Base-by-base conservation (phyloP, 306 rosid genomes). In the Gillenia trifoliata region DNA sequence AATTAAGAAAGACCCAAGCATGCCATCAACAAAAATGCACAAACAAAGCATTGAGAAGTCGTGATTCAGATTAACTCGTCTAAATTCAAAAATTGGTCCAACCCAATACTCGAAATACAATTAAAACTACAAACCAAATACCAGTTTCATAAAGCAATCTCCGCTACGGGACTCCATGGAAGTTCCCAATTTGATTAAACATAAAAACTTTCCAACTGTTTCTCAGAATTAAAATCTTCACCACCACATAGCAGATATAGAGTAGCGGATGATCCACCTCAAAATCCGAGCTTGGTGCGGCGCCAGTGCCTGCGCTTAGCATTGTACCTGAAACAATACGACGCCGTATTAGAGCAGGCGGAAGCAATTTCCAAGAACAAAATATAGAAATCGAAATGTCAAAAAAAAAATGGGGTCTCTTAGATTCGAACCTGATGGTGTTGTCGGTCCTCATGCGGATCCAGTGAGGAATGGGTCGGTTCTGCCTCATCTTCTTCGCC, bases 221-320 rank as follows among this genome's bases (percentile, higher is more conserved):
- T 19, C 45, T 5, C 16, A 28, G 3, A 45, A 61, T 57, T 56
- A 55, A 70, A 74, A 49, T 11, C 63, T 63, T 50, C 11, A 60
- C 23, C 50, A 62, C 10, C 66, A 71, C 9, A 11, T 28, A 12
- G 38, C 13, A 22, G 28, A 20, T 28, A 33, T 31, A 25, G 47
- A 56, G 60, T n/a, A 68, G 71, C 33, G 11, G 11, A 19, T 19
- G 76, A 52, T 76, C 77, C 86, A 83, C 71, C 91, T 85, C 43
- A 91, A 29, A 91, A 89, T 16, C 97, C 92, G 40, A 91, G 97
- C 77, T 91, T 91, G 80, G 97, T 91, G 70, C 97, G 93, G 75
- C 97, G 97, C 97, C 97, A 91, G 86, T 91, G 97, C 88, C 97
- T 87, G 66, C 97, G 92, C 86, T 91, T 91, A 1, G 94, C 97